A percentile compares a stretch with the other conserved stretches of the same genome.
Conservation (phyloP, 192 early-diverging fungal species). For the Coemansia sp. region DNA sequence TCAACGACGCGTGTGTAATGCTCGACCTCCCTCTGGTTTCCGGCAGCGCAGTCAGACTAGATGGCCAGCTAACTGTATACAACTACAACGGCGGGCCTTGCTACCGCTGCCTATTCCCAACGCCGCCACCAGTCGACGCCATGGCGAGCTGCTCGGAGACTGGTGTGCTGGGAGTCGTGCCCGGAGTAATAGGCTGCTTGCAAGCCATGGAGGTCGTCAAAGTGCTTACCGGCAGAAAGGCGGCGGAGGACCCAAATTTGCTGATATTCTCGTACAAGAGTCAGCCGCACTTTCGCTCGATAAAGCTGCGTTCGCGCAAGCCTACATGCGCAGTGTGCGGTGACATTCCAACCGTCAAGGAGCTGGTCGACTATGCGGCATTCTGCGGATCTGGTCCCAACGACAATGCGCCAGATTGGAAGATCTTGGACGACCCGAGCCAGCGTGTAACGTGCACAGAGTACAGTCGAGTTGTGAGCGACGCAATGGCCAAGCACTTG, state of each 20-base stretch:
- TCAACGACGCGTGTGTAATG: slow-evolving; percentile 94
- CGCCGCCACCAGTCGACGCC: slow-evolving; percentile 85
- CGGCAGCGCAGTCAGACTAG: slow-evolving; percentile 86
- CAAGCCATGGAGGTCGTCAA: slow-evolving; percentile 95
- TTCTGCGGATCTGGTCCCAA: slow-evolving; percentile 84
- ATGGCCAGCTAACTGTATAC: slow-evolving; percentile 97
- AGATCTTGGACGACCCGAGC: slow-evolving; percentile 37
- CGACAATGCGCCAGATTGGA: slow-evolving; percentile 65
- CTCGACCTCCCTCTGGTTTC: slow-evolving; percentile 81
- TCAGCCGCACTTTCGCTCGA: slow-evolving; percentile 72
- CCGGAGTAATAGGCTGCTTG: slow-evolving; percentile 89
- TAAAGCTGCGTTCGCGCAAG: slow-evolving; percentile 75
- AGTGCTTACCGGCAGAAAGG: slow-evolving; percentile 68
- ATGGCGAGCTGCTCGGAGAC: slow-evolving; percentile 90
- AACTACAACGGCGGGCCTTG: slow-evolving; percentile 91
- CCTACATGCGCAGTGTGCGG: slow-evolving; percentile 86
- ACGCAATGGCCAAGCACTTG: slow-evolving; percentile 54
- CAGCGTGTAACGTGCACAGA: slow-evolving; percentile 58
- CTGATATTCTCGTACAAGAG: slow-evolving; percentile 78
- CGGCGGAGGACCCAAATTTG: slow-evolving; percentile 64
- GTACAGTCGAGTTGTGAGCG: slow-evolving; percentile 55
- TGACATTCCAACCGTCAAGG: slow-evolving; percentile 74
- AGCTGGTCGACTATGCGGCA: slow-evolving; percentile 88
- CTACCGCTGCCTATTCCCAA: slow-evolving; percentile 94
- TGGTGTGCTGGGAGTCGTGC: slow-evolving; percentile 93